A percentile compares a stretch with the other conserved stretches of the same genome.
These are phyloP conservation scores for Aspergillus sojae DNA, from an alignment of 2,329 filamentous ascomycete genomes.

Conservation along the genomic window DNA sequence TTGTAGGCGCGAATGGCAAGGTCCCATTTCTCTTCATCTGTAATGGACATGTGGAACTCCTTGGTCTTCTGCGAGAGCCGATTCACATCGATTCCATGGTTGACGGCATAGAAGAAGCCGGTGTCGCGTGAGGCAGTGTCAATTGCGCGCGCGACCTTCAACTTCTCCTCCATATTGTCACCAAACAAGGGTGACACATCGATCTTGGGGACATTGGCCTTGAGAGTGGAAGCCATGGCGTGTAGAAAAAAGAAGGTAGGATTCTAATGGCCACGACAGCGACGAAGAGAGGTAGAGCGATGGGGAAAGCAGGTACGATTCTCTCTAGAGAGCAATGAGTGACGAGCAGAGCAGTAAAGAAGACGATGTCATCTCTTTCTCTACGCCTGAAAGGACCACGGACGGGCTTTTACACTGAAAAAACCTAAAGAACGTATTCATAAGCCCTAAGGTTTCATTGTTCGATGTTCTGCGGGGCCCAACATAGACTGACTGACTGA, in stretches of 20 bases:
- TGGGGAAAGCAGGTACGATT: background rate
- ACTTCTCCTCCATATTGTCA: background rate
- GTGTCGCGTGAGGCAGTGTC: background rate
- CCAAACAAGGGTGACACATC: background rate
- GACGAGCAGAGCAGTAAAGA: background rate
- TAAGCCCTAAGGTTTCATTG: background rate
- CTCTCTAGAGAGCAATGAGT: background rate
- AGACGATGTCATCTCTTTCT: background rate
- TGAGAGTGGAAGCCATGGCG: background rate
- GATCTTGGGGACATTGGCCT: background rate
- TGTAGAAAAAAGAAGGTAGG: background rate
- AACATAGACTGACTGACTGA: background rate
- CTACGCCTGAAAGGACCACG: background rate
- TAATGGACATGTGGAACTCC: background rate
- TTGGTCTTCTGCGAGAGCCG: background rate
- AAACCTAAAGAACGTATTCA: background rate
- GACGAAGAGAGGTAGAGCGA: background rate
- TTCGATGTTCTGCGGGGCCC: background rate
- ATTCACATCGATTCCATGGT: background rate
- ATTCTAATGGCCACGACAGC: background rate
- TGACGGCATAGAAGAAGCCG: background rate
- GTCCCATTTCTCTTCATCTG: background rate
- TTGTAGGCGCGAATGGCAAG: background rate
- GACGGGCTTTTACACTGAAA: background rate
- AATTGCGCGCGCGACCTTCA: background rate